A percentile compares a stretch with the other conserved stretches of the same genome.
Evolutionary conservation across 805 yeast genomes (phyloP).

Genomic region (Kodamaea neixiangensis): DNA sequence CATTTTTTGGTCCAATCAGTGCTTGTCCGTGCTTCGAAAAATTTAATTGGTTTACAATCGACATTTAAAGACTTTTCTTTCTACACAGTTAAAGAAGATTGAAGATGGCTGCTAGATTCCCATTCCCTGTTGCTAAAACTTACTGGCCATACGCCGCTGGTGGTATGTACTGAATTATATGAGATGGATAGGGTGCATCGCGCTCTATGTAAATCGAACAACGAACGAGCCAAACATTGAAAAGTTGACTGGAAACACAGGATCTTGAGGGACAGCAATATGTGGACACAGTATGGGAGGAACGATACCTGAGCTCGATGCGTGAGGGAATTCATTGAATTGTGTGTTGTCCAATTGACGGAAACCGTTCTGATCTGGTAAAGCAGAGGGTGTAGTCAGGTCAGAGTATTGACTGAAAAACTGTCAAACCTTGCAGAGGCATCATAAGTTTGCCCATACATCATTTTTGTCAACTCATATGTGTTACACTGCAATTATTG

Average conservation of each 20-base stretch:
- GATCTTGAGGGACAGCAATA: neutral
- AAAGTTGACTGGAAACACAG: neutral
- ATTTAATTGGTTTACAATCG: constrained; percentile 5
- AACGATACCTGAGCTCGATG: no score
- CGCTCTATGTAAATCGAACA: neutral
- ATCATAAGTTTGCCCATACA: no score
- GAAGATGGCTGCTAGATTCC: constrained; percentile 41
- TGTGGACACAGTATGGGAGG: no score
- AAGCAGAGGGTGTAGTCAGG: no score
- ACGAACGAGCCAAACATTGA: neutral
- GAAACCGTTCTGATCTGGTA: no score
- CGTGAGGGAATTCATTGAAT: no score
- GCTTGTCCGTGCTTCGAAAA: constrained; percentile 5
- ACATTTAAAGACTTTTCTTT: constrained; percentile 1
- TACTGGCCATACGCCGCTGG: constrained; percentile 91
- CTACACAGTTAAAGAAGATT: constrained; percentile 6
- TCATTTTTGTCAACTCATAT: no score
- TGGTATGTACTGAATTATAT: constrained; percentile 49
- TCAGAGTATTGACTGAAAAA: no score
- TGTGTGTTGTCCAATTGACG: no score
- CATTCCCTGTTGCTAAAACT: constrained; percentile 61
- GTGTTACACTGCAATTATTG: no score
- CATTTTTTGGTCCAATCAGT: neutral
- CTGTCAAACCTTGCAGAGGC: no score
- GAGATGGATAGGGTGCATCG: neutral